Evolutionary conservation across 495 filamentous ascomycete species (phyloP).

Genomic region (Extremus antarcticus): DNA sequence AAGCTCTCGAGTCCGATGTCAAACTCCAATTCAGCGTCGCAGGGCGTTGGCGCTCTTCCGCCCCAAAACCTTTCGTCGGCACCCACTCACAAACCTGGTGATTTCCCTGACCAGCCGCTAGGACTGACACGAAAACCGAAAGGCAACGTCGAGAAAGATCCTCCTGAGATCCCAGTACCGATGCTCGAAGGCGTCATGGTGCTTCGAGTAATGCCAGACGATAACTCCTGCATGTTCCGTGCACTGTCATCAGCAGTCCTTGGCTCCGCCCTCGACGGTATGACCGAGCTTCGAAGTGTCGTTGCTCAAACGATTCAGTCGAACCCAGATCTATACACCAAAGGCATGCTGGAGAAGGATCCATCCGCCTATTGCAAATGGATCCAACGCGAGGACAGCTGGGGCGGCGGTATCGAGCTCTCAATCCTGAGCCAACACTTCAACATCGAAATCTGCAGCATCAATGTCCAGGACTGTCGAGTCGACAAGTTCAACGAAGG

Average conservation of each 20-base stretch:
- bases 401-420: constrained; percentile 90
- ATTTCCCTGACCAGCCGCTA: constrained; percentile 19
- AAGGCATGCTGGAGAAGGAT: constrained; percentile 59
- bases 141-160: constrained; percentile 39
- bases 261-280: constrained; percentile 53
- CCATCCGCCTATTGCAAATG: constrained; percentile 73
- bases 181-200: constrained; percentile 55
- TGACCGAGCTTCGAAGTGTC: constrained; percentile 66
- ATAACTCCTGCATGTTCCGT: constrained; percentile 91
- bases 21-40: constrained; percentile 7
- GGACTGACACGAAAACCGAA: constrained; percentile 32
- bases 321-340: constrained; percentile 58
- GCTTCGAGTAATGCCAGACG: constrained; percentile 91
- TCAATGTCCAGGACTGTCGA: constrained; percentile 61
- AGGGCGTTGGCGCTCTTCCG: constrained; percentile 8
- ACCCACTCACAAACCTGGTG: constrained; percentile 11
- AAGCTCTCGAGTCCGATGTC: constrained; percentile 15
- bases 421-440: constrained; percentile 77
- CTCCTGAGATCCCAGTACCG: constrained; percentile 58
- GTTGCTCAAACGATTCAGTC: constrained; percentile 69
- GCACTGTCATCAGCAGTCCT: constrained; percentile 72
- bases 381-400: constrained; percentile 69
- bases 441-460: constrained; percentile 72
- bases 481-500: constrained; percentile 77
- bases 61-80: constrained; percentile 16